Base-by-base conservation (phyloP, 352 stramenopile species). In the Globisporangium heterothallicum region DNA sequence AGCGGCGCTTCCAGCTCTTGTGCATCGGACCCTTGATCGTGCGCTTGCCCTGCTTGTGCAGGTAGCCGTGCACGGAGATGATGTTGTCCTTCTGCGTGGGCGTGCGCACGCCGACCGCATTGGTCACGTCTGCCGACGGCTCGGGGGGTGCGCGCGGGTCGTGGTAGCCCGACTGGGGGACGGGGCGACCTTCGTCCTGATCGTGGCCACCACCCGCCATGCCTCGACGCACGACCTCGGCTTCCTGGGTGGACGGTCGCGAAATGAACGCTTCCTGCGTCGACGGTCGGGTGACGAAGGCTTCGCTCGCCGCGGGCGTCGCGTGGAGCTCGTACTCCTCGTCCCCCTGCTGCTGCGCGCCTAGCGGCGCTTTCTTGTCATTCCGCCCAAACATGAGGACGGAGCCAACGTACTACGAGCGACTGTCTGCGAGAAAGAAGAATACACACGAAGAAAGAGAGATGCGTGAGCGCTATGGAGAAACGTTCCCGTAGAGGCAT, bases 11-110 rank as follows among this genome's bases (percentile, higher is more conserved):
- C 84, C 84, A 94, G 36, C 66, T 84, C 67, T 94, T 94, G 68
- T 92, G 80, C 53, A 94, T 85, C 21, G 84, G 84, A 1, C 84
- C 84, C 66, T 92, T 94, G 58, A 94, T 87, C 3, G 77, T 80
- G 41, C 84, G 84, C 66, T 92, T 94, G 57, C 80, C 84, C 59
- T 94, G 84, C 64, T 94, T 94, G 84, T 94, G 81, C 73, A 94
- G 74, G 70, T 92, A 94, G 44, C 84, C 84, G 59, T 94, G 84
- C 35, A 94, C 81, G 35, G 80, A 88, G 50, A 94, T 94, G 64
- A 94, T 84, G 66, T 93, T 93, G 69, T 78, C 74, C 32, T 38
- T 38, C 6, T 41, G 32, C 32, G 30, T 29, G 58, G 53, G 36
- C 16, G 34, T 32, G n/a, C 48, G 48, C 8, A 79, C 34, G 8